phyloP scores from a whole-genome alignment of 306 rosid genomes.

The Datisca glomerata region DNA sequence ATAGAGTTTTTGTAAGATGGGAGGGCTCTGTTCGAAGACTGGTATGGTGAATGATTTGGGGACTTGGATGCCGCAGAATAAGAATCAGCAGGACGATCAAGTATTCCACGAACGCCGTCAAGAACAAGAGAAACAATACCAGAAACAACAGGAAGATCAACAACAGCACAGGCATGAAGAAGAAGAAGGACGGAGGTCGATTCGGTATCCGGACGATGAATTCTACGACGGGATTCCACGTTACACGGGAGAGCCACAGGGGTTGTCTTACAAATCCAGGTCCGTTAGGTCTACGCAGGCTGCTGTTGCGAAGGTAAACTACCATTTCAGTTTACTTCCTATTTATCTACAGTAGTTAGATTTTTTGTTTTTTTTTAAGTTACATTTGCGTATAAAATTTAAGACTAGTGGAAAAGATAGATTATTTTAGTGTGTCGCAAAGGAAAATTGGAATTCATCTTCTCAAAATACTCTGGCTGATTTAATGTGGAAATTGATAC shows the following conservation, averaged over 20 bases:
- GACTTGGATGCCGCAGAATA: conserved; percentile 9
- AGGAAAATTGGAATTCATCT: too few species aligned
- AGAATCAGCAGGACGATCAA: conserved; percentile 13
- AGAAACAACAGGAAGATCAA: conserved; percentile 1
- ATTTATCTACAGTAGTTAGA: too few species aligned
- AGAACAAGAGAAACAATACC: neutral
- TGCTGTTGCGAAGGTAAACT: conserved; percentile 63
- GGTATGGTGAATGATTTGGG: conserved; percentile 18
- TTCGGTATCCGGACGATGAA: conserved; percentile 18
- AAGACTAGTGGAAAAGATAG: too few species aligned
- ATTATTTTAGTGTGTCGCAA: too few species aligned
- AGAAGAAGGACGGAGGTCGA: conserved; percentile 15
- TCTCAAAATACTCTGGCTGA: too few species aligned
- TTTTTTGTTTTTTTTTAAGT: too few species aligned
- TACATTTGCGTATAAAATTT: too few species aligned
- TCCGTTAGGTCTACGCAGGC: conserved; percentile 48
- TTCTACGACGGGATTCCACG: conserved; percentile 85
- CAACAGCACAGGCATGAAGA: neutral
- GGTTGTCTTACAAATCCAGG: conserved; percentile 45
- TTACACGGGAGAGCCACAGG: conserved; percentile 17
- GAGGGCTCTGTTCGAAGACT: conserved; percentile 55
- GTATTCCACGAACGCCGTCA: conserved; percentile 9
- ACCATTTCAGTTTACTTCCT: too few species aligned
- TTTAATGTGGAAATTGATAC: too few species aligned
- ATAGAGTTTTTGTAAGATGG: too few species aligned